Evolutionary conservation across 495 filamentous ascomycete genomes (phyloP), one percentile per base, ranked within the genome.

Genomic region (Emericellopsis terricola): DNA sequence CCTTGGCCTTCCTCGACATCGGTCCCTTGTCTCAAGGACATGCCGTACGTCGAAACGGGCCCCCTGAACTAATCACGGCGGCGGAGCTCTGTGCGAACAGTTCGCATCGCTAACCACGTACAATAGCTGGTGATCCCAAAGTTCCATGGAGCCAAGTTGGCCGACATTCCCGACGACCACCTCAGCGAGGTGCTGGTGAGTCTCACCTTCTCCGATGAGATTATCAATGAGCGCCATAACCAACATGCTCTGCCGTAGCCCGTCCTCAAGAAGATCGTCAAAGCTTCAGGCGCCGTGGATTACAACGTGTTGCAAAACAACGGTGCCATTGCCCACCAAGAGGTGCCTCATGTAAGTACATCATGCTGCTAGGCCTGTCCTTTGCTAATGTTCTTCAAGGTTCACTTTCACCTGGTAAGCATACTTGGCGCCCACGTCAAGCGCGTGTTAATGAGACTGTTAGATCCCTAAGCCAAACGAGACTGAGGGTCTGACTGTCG

Each of bases 241-340:
- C n/a, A n/a, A n/a, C n/a, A n/a, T n/a, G 19, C 20, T 1, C 8
- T 11, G 19, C 10, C 13, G 8, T 17, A 85, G 76, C 83, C 86
- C 35, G 74, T 94, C 19, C 78, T 77, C 21, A 93, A 94, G 68
- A 84, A 76, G 47, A 68, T 99, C 16, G 87, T 75, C 30, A 44
- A 53, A n/a, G 85, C 81, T 16, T 70, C 67, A 9, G 80, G 80
- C 5, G 78, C 81, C 13, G 55, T 56, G 19, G 66, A 96, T 47
- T 99, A 78, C 64, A 99, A 99, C 49, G 65, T 99, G 34, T 57
- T 99, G 40, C 89, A 99, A 64, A 99, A 99, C 59, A 99, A 99
- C 49, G 89, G 89, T 17, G 59, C 68, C 15, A 65, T 81, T 48
- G 89, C 89, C n/a, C 91, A 99, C 59, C 89, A 99, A 57, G 63